These are phyloP conservation scores for Triticum monococcum DNA, from an alignment of 176 grass and related monocot genomes.

Conservation along the genomic window DNA sequence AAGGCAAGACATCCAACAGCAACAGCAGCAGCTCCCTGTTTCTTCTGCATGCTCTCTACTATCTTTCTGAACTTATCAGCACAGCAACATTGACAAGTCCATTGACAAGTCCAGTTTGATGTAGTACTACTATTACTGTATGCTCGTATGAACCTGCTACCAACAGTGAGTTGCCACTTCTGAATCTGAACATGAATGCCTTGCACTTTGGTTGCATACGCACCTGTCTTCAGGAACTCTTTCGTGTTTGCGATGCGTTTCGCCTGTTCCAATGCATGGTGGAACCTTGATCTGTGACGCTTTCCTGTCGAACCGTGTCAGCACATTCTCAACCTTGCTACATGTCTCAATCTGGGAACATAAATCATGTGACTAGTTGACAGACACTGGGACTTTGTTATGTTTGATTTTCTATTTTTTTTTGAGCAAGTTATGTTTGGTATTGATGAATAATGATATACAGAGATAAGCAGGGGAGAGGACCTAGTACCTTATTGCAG, in stretches of 20 bases:
- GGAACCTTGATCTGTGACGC: slow-evolving; percentile 65
- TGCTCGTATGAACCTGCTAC: neutral
- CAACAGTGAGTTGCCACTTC: neutral
- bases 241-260: neutral
- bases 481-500: slow-evolving; percentile 62
- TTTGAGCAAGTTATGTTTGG: too few species aligned
- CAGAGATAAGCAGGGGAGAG: neutral
- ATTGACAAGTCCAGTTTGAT: neutral
- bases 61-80: neutral
- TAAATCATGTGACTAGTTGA: neutral
- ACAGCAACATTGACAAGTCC: neutral
- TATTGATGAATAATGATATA: neutral
- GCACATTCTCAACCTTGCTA: slow-evolving; percentile 80
- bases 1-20: neutral
- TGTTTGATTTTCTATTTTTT: too few species aligned
- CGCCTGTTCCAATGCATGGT: slow-evolving; percentile 77
- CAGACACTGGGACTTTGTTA: neutral
- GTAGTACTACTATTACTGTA: neutral
- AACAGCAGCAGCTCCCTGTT: slow-evolving; percentile 4
- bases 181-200: neutral
- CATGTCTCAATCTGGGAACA: slow-evolving; percentile 80
- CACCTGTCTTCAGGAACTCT: too few species aligned
- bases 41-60: neutral
- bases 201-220: neutral
- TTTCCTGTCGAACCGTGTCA: slow-evolving; percentile 70